Percentiles rank a stretch among this genome's conserved stretches.
phyloP scores from a whole-genome alignment of 192 early-diverging fungal genomes.

The Mortierella hygrophila region DNA sequence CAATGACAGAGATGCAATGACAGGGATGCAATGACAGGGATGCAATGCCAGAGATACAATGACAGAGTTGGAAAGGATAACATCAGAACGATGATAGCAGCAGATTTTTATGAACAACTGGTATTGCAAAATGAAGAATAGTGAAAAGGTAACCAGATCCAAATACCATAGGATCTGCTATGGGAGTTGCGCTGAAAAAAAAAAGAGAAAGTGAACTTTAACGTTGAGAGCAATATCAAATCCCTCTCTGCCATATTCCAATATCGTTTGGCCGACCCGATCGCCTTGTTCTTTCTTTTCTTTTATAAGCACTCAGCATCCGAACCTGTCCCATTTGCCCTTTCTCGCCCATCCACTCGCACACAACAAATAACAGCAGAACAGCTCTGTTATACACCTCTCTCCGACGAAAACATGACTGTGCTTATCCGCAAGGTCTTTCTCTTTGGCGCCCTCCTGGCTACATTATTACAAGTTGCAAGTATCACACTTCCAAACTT shows the following conservation, averaged over 20 bases:
- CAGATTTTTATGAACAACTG: neutral
- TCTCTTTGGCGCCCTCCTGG: constrained; percentile 5
- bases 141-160: neutral
- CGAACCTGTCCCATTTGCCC: neutral
- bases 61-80: neutral
- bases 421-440: constrained; percentile 2
- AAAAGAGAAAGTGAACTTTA: neutral
- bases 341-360: neutral
- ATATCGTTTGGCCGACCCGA: neutral
- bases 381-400: neutral
- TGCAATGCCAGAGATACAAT: too few relatives aligned
- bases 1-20: too few relatives aligned
- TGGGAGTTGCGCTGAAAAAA: neutral
- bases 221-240: neutral
- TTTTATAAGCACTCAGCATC: neutral
- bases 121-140: neutral
- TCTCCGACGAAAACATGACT: neutral
- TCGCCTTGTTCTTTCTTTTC: neutral
- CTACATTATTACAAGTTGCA: neutral
- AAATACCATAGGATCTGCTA: neutral
- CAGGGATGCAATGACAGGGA: too few relatives aligned
- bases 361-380: neutral
- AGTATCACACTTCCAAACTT: neutral
- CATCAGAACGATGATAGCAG: neutral
- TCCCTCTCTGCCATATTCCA: neutral